Conservation (phyloP, 2,329 filamentous ascomycete genomes). For the Epichloe uncinata region DNA sequence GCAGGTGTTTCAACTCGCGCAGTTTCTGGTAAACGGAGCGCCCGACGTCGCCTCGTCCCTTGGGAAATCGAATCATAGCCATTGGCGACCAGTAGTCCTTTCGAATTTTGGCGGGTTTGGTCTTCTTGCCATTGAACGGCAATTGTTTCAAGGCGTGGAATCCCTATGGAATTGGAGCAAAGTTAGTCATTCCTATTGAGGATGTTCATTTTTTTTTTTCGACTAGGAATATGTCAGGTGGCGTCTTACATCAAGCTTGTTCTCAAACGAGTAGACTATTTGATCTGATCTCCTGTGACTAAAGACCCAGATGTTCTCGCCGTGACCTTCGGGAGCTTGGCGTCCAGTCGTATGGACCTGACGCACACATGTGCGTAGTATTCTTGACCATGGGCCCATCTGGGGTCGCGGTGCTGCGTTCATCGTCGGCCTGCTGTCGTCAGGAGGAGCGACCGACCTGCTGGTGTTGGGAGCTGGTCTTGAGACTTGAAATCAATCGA, state of each 20-base stretch:
- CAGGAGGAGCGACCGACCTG: background rate
- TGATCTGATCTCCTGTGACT: constrained; percentile 35
- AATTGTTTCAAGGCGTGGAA: constrained; percentile 40
- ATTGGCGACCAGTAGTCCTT: constrained; percentile 55
- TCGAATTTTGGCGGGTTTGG: constrained; percentile 46
- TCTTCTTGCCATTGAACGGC: constrained; percentile 55
- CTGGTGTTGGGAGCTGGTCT: no score
- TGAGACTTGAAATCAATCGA: constrained; percentile 7
- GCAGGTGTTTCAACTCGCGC: constrained; percentile 48
- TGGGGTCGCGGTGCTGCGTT: constrained; percentile 21
- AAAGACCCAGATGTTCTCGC: constrained; percentile 45
- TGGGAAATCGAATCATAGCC: constrained; percentile 44
- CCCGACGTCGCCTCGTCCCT: constrained; percentile 38
- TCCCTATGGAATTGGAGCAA: constrained; percentile 13
- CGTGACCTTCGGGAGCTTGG: constrained; percentile 27
- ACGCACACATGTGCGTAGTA: constrained; percentile 29
- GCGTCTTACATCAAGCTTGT: constrained; percentile 30
- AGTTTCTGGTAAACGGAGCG: constrained; percentile 49
- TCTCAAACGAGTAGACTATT: constrained; percentile 38
- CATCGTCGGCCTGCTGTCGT: constrained; percentile 19
- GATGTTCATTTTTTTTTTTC: background rate
- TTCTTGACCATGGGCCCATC: constrained; percentile 29
- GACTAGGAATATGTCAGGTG: no score
- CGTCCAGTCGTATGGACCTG: constrained; percentile 20
- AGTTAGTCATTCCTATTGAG: background rate